Percentiles rank a stretch among this genome's conserved stretches.
These are phyloP conservation scores for Solanum bukasovii DNA, from an alignment of 257 asterid genomes.

Conservation along the genomic window DNA sequence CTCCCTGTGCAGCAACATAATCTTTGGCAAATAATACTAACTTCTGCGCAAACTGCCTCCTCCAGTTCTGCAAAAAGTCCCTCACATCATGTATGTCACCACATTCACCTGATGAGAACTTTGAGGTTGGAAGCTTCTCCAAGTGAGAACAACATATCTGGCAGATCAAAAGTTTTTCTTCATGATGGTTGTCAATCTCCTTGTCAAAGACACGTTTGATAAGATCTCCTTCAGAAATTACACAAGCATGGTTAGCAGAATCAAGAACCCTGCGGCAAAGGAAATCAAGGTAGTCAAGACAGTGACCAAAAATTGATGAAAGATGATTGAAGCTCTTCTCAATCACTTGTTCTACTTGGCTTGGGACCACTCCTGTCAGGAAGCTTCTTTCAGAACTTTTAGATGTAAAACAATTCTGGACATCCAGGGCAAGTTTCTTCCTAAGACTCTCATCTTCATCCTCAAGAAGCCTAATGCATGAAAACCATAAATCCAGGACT, in stretches of 20 bases:
- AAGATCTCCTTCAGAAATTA: conserved; percentile 53
- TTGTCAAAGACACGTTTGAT: conserved; percentile 88
- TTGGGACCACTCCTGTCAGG: conserved; percentile 30
- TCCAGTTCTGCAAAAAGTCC: conserved; percentile 52
- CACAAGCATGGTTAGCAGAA: conserved; percentile 35
- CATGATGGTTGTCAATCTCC: conserved; percentile 94
- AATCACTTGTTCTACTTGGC: conserved; percentile 88
- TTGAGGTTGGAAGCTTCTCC: conserved; percentile 40
- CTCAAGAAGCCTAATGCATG: conserved; percentile 74
- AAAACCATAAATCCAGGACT: conserved; percentile 61
- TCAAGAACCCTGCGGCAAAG: conserved; percentile 58
- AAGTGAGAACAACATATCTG: conserved; percentile 77
- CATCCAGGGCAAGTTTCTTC: conserved; percentile 57
- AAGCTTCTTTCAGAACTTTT: neutral
- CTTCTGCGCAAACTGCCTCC: conserved; percentile 44
- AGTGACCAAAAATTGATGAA: conserved; percentile 53
- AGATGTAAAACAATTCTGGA: conserved; percentile 45
- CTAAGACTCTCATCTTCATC: conserved; percentile 82
- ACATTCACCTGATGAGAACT: conserved; percentile 8
- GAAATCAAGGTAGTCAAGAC: conserved; percentile 53
- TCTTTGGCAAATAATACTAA: conserved; percentile 35
- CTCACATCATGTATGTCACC: conserved; percentile 9
- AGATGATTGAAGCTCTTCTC: conserved; percentile 68
- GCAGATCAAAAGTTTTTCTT: conserved; percentile 70
- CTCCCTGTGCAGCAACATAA: conserved; percentile 25